Evolutionary conservation across 495 filamentous ascomycete genomes (phyloP).

Genomic region (Terfezia claveryi): DNA sequence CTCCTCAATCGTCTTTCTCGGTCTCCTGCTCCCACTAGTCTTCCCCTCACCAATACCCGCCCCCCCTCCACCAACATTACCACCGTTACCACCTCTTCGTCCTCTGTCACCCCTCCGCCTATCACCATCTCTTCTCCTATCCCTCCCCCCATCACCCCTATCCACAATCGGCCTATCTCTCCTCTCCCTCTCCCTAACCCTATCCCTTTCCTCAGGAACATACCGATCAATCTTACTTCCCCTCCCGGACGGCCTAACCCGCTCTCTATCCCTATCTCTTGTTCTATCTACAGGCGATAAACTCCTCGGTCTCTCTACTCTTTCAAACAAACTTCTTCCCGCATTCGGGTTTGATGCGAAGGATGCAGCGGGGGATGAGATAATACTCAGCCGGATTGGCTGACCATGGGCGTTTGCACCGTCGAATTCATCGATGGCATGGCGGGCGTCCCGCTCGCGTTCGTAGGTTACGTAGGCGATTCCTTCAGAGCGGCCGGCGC

Average conservation of each 20-base stretch:
- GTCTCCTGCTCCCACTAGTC: constrained; percentile 33
- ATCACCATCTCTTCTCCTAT: not conserved
- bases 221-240: constrained; percentile 48
- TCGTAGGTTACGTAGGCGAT: constrained; percentile 68
- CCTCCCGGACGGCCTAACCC: not conserved
- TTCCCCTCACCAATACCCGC: constrained; percentile 20
- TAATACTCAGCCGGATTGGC: constrained; percentile 57
- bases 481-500: constrained; percentile 74
- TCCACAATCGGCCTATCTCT: not conserved
- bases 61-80: constrained; percentile 17
- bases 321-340: constrained; percentile 29
- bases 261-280: not conserved
- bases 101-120: constrained; percentile 24
- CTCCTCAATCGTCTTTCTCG: constrained; percentile 77
- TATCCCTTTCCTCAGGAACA: constrained; percentile 31
- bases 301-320: constrained; percentile 35
- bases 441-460: constrained; percentile 40
- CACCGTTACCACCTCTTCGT: constrained; percentile 30
- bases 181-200: not conserved
- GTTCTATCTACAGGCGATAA: not conserved
- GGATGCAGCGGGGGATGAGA: constrained; percentile 29
- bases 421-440: constrained; percentile 62
- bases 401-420: constrained; percentile 85
- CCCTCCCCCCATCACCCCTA: not conserved
- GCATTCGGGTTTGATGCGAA: not conserved